Base-by-base conservation (phyloP, 2,329 filamentous ascomycete genomes). In the Aspergillus clavatus region DNA sequence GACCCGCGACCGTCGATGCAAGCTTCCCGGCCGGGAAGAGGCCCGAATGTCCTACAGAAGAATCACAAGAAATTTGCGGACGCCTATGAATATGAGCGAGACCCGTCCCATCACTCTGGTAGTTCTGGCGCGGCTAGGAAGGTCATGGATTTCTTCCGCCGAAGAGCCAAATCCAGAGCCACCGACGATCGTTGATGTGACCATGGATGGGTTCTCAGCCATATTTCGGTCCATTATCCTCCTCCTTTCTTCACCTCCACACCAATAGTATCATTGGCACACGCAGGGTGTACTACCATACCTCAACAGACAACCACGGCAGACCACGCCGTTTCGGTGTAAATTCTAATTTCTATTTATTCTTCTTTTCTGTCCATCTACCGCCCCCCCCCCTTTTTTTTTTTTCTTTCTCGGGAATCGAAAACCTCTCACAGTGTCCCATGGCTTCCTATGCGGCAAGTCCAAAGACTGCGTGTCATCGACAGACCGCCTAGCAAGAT, bases 61-160 rank as follows among this genome's bases (percentile, higher is more conserved):
- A 85, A 83, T 66, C 89, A 91, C 69, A 82, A 89, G 46, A 83
- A 81, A 54, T 95, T 98, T 57, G 84, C 81, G 1, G 89, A 96
- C 59, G 89, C 87, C 2, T 96, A 95, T 64, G 89, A 95, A 49
- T 80, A 83, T 51, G 85, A 88, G 55, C 62, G 66, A 14, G 67
- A 71, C 33, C 60, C 62, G 18, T 79, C 81, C 40, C 80, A 83
- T 42, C 83, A 89, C 60, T 83, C 83, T 24, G 91, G 91, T 36
- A 94, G 87, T 66, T 91, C 84, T 53, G 88, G 88, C 45, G 87
- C 89, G 3, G 89, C 90, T 11, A 85, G 90, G 65, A 83, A 89
- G 63, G 93, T 98, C 29, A 97, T 98, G 90, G 91, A 98, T 71
- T 95, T 97, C 69, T 98, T 98, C 75, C 80, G 93, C 58, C 80